Conservation (phyloP, 768 basidiomycete genomes). For the Boletus eberwhitei region DNA sequence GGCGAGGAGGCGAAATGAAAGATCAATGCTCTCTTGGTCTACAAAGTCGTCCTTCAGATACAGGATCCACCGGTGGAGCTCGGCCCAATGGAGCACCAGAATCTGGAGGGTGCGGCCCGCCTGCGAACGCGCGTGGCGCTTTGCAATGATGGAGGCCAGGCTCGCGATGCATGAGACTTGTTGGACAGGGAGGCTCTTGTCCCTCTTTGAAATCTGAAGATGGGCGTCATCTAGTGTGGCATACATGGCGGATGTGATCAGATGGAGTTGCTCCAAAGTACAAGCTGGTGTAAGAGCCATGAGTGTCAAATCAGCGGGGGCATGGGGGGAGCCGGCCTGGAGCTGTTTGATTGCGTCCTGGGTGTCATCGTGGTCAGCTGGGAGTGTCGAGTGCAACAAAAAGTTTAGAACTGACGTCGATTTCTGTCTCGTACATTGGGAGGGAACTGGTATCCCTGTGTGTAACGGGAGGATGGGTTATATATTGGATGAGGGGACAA, state of each 20-base stretch:
- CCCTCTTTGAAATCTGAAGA: conserved; percentile 15
- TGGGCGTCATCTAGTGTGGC: conserved; percentile 15
- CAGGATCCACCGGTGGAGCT: conserved; percentile 24
- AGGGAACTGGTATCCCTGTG: neutral
- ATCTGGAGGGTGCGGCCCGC: neutral
- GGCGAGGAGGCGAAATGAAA: conserved; percentile 19
- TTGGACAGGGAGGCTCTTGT: conserved; percentile 11
- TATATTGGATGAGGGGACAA: neutral
- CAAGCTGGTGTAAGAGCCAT: conserved; percentile 21
- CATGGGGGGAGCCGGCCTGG: conserved; percentile 20
- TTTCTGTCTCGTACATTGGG: conserved; percentile 17
- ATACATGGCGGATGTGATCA: conserved; percentile 21
- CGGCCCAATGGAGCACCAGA: conserved; percentile 17
- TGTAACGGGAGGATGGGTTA: neutral
- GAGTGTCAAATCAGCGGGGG: conserved; percentile 14
- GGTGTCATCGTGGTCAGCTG: neutral
- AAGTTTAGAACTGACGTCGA: conserved; percentile 11
- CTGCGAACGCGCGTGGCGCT: neutral
- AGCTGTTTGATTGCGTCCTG: conserved; percentile 22
- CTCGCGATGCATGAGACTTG: conserved; percentile 21
- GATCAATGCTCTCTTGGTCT: conserved; percentile 16
- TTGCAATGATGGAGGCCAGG: conserved; percentile 16
- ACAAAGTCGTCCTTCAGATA: conserved; percentile 24
- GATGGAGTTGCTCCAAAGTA: conserved; percentile 14
- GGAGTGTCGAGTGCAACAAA: neutral